phyloP scores from a whole-genome alignment of 164 flowering plant genomes.

The Nymphaea colorata region DNA sequence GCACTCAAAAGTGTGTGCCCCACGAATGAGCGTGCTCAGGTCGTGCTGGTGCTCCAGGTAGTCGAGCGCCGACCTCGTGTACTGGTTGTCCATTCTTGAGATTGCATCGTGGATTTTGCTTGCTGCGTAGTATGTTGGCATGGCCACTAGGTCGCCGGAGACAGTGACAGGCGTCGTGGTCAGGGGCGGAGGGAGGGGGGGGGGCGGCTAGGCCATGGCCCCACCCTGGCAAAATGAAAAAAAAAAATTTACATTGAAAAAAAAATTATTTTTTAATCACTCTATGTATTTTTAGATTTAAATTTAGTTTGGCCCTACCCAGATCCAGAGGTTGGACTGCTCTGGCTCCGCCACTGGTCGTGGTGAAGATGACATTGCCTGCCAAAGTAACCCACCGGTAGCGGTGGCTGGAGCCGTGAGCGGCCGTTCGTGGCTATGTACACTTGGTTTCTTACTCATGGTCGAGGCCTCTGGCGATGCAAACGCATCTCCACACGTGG shows the following conservation, averaged over 20 bases:
- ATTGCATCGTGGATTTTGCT: conserved; percentile 30
- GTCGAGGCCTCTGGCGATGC: conserved; percentile 15
- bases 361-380: conserved; percentile 20
- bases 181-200: no score
- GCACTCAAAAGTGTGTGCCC: conserved; percentile 35
- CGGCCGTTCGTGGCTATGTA: conserved; percentile 12
- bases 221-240: no score
- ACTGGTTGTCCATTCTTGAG: conserved; percentile 47
- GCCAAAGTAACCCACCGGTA: conserved; percentile 20
- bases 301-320: no score
- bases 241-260: no score
- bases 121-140: conserved; percentile 21
- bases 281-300: no score
- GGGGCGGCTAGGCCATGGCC: no score
- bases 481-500: conserved; percentile 30
- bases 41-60: conserved; percentile 52
- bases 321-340: no score
- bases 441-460: conserved; percentile 11
- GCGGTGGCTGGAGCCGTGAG: conserved; percentile 13
- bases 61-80: conserved; percentile 54
- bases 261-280: no score
- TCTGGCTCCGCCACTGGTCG: no score
- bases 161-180: neutral
- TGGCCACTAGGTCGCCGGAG: conserved; percentile 14
- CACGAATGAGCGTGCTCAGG: conserved; percentile 34